Evolutionary conservation across 306 rosid genomes (phyloP).

Genomic region (Casuarina cunninghamiana): DNA sequence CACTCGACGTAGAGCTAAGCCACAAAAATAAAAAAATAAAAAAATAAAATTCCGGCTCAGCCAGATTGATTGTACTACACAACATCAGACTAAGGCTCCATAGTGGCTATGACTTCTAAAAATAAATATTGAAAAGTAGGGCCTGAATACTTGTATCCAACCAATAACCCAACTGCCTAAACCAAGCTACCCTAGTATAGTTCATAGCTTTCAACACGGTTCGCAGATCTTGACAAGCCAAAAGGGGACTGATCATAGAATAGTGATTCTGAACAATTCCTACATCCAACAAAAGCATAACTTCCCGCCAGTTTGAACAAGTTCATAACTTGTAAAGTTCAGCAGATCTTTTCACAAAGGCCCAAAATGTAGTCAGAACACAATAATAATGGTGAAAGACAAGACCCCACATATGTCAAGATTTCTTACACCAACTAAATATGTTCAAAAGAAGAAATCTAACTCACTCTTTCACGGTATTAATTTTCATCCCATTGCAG

Average conservation of each 20-base stretch:
- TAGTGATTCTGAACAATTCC: no score
- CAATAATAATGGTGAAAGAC: neutral
- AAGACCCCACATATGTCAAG: neutral
- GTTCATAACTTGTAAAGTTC: neutral
- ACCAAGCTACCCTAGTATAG: neutral
- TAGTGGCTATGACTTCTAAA: neutral
- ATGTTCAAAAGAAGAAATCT: slow-evolving; percentile 18
- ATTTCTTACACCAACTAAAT: neutral
- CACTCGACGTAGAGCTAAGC: neutral
- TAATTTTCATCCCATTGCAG: slow-evolving; percentile 75
- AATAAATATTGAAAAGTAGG: neutral
- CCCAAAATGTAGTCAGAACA: neutral
- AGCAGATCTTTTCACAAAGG: neutral
- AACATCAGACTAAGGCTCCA: neutral
- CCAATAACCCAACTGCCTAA: neutral
- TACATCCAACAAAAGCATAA: neutral
- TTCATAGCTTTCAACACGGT: no score
- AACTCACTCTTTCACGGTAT: slow-evolving; percentile 76
- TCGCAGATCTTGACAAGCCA: no score
- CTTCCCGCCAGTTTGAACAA: neutral
- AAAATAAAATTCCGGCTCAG: neutral
- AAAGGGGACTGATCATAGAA: no score
- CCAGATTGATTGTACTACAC: no score
- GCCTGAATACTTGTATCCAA: neutral
- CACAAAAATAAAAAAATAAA: no score